Evolutionary conservation across 2,329 filamentous ascomycete species (phyloP), one percentile per base, ranked within the genome.

Genomic region (Colletotrichum agaves): DNA sequence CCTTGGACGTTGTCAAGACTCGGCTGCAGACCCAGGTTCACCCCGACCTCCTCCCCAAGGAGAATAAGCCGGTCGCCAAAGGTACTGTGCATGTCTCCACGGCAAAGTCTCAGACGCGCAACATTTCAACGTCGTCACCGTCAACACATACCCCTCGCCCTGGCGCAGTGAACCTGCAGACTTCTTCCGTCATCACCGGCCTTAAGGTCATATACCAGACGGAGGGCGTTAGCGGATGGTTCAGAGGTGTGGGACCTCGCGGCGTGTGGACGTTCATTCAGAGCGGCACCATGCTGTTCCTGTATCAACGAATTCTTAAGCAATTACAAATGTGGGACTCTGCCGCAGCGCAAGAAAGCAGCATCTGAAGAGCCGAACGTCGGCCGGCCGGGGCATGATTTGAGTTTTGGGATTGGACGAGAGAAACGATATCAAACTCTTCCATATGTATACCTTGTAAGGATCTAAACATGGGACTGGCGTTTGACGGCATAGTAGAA

Each of bases 181-280:
- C 97, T 0, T 96, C 93, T 1, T 98, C 94, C 0, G 92, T 98
- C 56, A 84, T 95, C 61, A 93, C 88, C 2, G 96, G 95, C 1
- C 81, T 99, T 41, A 89, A 86, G 73, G 87, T 97, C 71, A 97
- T 99, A 74, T 99, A 98, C 81, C 89, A 88, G 72, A 93, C 91
- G 5, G 96, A 99, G 80, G 96, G 96, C 1, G 73, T 98, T 15
- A 87, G 87, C 2, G 97, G 96, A 1, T 97, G 93, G 90, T 99
- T 99, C 80, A 89, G 96, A 65, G 96, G 96, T 27, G 95, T 99
- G 2, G 95, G 95, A 0, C 96, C 96, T 2, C 88, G 96, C 61
- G 91, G 91, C 64, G 93, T 98, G 13, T 99, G 96, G 96, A 99
- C 96, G 21, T 97, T 95, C 75, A 93, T 98, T 65, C 96, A 99